Conservation (phyloP, 495 filamentous ascomycete species). For the Geoglossum glabrum region DNA sequence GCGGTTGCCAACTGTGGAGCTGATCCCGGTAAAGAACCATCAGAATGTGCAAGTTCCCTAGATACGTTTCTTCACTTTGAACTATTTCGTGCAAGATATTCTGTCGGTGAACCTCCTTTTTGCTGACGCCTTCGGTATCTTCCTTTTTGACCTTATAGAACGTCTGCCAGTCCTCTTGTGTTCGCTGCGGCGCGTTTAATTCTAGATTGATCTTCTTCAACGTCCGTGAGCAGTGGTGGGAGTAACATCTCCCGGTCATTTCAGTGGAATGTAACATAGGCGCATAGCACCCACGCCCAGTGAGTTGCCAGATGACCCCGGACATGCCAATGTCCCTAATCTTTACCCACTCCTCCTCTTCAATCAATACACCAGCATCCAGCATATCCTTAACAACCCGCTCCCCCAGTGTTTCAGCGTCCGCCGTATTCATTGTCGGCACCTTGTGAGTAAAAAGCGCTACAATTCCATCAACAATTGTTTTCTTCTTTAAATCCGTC, state of each 20-base stretch:
- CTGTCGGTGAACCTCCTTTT: constrained; percentile 83
- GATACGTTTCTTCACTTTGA: constrained; percentile 76
- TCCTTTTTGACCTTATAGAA: constrained; percentile 79
- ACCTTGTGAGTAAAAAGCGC: constrained; percentile 90
- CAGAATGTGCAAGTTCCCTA: constrained; percentile 70
- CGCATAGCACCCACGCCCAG: constrained; percentile 81
- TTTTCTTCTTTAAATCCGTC: constrained; percentile 59
- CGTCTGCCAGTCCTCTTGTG: constrained; percentile 68
- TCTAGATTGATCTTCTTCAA: constrained; percentile 81
- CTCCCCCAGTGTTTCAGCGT: constrained; percentile 72
- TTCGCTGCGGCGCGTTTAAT: constrained; percentile 45
- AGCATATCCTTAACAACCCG: constrained; percentile 70
- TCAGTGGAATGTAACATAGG: constrained; percentile 59
- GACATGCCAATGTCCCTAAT: constrained; percentile 55
- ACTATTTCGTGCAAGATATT: constrained; percentile 94
- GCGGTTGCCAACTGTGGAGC: constrained; percentile 49
- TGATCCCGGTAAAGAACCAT: constrained; percentile 72
- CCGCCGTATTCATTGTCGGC: constrained; percentile 95
- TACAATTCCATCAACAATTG: constrained; percentile 69
- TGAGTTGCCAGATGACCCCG: constrained; percentile 85
- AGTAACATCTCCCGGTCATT: constrained; percentile 67
- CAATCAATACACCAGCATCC: constrained; percentile 51
- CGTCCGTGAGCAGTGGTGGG: constrained; percentile 82
- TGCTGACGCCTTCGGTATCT: constrained; percentile 39
- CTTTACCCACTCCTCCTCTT: constrained; percentile 96